Percentiles rank a stretch among this genome's conserved stretches.
Conservation (phyloP, 805 yeast genomes). For the Metschnikowia santaceciliae region DNA sequence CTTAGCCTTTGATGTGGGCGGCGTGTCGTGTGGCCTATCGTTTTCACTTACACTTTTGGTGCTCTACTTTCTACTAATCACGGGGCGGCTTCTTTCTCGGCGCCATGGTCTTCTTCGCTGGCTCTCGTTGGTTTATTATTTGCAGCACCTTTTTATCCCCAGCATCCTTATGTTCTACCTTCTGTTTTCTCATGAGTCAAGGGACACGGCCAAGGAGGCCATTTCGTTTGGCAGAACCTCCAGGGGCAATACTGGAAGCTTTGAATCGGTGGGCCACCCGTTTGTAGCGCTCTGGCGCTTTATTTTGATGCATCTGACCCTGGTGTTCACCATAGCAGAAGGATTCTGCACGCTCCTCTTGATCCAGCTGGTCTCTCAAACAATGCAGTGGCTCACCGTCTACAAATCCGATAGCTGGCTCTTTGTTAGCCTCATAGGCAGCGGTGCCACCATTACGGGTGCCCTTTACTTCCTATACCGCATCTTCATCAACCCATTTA, state of each 20-base stretch:
- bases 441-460: conserved; percentile 72
- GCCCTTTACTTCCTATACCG: conserved; percentile 77
- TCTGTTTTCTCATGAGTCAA: conserved; percentile 15
- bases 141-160: conserved; percentile 82
- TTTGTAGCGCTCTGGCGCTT: conserved; percentile 57
- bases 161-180: conserved; percentile 69
- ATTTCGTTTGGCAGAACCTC: background rate
- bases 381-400: conserved; percentile 62
- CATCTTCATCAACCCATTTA: conserved; percentile 73
- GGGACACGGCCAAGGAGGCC: background rate
- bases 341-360: conserved; percentile 89
- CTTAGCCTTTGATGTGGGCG: conserved; percentile 91
- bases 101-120: conserved; percentile 41
- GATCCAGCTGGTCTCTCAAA: conserved; percentile 90
- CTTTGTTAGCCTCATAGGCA: conserved; percentile 62
- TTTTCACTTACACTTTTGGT: conserved; percentile 61
- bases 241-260: background rate
- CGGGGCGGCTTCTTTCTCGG: conserved; percentile 56
- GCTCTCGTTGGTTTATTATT: conserved; percentile 56
- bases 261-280: background rate
- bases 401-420: conserved; percentile 73
- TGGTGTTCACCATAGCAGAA: conserved; percentile 82
- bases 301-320: conserved; percentile 75
- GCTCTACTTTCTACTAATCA: conserved; percentile 68
- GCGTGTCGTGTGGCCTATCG: conserved; percentile 82